Conservation (phyloP, 2,329 filamentous ascomycete genomes). For the Hymenoscyphus fructigenus region DNA sequence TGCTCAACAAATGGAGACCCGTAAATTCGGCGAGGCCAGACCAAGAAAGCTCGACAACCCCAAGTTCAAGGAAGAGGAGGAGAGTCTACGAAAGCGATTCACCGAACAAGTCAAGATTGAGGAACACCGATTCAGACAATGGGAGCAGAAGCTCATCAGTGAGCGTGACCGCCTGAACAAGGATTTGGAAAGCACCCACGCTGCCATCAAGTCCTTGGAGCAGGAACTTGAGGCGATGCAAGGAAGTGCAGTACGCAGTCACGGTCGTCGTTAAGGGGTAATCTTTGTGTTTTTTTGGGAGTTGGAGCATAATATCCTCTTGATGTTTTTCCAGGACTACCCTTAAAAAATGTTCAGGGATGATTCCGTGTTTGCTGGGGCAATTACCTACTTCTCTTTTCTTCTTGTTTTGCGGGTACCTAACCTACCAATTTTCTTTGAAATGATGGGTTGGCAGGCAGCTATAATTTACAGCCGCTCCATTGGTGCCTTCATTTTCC, state of each 20-base stretch:
- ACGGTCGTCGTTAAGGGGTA: conserved; percentile 74
- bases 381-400: conserved; percentile 29
- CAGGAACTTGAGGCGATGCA: conserved; percentile 92
- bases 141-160: conserved; percentile 99
- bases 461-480: conserved; percentile 28
- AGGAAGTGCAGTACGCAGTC: conserved; percentile 83
- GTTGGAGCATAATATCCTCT: neutral
- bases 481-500: conserved; percentile 19
- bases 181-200: conserved; percentile 97
- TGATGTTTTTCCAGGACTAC: conserved; percentile 14
- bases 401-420: conserved; percentile 27
- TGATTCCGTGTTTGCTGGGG: conserved; percentile 15
- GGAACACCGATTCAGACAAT: conserved; percentile 97
- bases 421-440: neutral
- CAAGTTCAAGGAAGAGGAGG: conserved; percentile 99
- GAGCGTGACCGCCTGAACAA: conserved; percentile 99
- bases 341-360: conserved; percentile 10
- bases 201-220: conserved; percentile 88
- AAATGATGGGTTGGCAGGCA: conserved; percentile 16
- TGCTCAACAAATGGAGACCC: conserved; percentile 98
- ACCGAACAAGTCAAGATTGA: conserved; percentile 99
- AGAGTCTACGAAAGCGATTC: conserved; percentile 96
- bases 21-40: conserved; percentile 97
- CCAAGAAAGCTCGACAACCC: conserved; percentile 99
- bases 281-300: conserved; percentile 1